Percentiles rank a stretch among this genome's conserved stretches.
phyloP scores from a whole-genome alignment of 768 basidiomycete genomes.

The Trametes cinnabarina region DNA sequence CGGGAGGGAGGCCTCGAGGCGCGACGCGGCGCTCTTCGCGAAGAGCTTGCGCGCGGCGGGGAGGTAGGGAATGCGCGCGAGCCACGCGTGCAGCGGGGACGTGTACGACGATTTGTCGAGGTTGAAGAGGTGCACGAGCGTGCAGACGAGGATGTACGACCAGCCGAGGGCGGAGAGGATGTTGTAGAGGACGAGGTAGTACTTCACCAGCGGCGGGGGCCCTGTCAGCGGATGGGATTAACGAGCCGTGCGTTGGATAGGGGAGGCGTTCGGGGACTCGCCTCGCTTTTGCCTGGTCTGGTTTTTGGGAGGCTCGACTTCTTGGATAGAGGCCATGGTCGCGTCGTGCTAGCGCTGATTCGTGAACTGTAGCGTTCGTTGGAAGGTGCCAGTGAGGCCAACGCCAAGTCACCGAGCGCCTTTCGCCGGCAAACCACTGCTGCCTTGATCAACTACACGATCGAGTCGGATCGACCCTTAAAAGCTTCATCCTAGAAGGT shows the following conservation, averaged over 20 bases:
- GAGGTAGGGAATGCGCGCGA: conserved; percentile 15
- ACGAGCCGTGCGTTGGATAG: neutral
- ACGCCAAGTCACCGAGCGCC: conserved; percentile 9
- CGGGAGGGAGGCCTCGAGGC: conserved; percentile 31
- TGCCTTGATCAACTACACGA: too few relatives aligned
- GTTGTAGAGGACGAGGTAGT: conserved; percentile 82
- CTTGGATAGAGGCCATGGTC: conserved; percentile 23
- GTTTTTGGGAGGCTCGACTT: conserved; percentile 12
- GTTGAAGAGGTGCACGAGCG: conserved; percentile 45
- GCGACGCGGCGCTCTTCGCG: neutral
- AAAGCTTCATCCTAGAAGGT: too few relatives aligned
- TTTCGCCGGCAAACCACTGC: neutral
- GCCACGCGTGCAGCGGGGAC: neutral
- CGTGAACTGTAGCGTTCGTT: conserved; percentile 1
- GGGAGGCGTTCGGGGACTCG: neutral
- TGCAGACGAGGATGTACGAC: conserved; percentile 63
- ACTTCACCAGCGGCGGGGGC: conserved; percentile 27
- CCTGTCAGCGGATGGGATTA: conserved; percentile 5
- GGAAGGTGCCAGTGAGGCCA: neutral
- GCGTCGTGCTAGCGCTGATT: conserved; percentile 6
- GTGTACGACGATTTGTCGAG: conserved; percentile 5
- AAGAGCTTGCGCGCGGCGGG: conserved; percentile 4
- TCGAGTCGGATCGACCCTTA: too few relatives aligned
- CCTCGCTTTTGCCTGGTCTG: conserved; percentile 5
- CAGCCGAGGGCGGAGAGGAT: conserved; percentile 70